Base-by-base conservation (phyloP, 208 protist genomes). In the Leishmania guyanensis region DNA sequence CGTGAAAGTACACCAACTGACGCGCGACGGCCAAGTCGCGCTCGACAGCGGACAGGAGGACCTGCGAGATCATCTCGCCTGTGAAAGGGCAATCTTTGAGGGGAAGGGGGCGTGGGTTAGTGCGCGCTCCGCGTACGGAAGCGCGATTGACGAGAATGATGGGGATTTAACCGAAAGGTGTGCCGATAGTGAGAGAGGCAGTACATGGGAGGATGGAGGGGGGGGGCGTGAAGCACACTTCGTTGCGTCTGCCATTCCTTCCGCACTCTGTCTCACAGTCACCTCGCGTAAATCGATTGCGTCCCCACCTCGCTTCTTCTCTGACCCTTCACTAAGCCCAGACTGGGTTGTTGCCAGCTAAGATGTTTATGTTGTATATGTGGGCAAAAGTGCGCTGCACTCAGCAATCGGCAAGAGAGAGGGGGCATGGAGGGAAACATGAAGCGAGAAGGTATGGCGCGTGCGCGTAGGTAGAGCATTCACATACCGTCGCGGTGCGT, bases 1-100 rank as follows among this genome's bases (percentile, higher is more conserved):
- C n/a, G 77, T 78, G 58, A 60, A 81, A 81, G 70, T 78, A 53
- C n/a, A 71, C 77, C 51, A 85, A 54, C 72, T 81, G 77, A 29
- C 82, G 76, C 51, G 82, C 82, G 29, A 79, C 64, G 8, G 76
- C 29, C 51, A 85, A 20, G 64, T 85, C 82, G 39, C 77, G 54
- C 82, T 85, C 77, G 20, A 85, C 76, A 20, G 76, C 53, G n/a
- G 77, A 70, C 16, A 85, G 48, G 14, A 85, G 77, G 9, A 51
- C 53, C 22, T 79, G 62, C 3, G 70, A 77, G 46, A 79, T 75
- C 78, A 79, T 86, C 12, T 20, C 51, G 56, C 46, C 48, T 16
- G 22, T 6, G n/a, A 54, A 12, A 14, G 26, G 26, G 16, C 9
- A 73, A 12, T 20, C 17, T n/a, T 46, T 53, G 72, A 76, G 50